Evolutionary conservation across 2,329 filamentous ascomycete species (phyloP), one percentile per base, ranked within the genome.

Genomic region (Aureobasidium sp.): DNA sequence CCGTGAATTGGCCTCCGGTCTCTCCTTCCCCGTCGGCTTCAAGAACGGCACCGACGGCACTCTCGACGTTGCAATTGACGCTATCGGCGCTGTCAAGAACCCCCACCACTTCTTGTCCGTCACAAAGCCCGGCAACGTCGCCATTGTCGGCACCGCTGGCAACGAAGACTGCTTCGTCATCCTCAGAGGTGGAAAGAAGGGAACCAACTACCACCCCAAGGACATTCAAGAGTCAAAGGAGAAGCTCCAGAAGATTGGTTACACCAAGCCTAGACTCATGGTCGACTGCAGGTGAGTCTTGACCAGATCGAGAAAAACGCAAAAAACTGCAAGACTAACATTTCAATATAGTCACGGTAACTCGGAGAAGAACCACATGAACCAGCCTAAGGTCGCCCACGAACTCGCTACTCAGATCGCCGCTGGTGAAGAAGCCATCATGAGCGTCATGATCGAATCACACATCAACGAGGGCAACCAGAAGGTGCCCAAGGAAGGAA

Each of bases 401-500:
- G 83, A 81, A 11, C 75, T 99, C 62, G 91, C 90, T 1, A 86
- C 89, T 70, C 94, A 99, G 78, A 89, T 99, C 63, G 82, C 87
- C 61, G 84, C 83, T 62, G 94, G 94, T 39, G 93, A 97, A 78
- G 83, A 83, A 3, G 88, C 81, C 53, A 94, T 99, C 71, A 93
- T 97, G 85, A 94, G 94, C 70, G 90, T 97, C 63, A 99, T 99
- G 94, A 96, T 99, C 70, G 94, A 99, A 81, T 95, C 90, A 76
- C 90, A 97, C 76, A 95, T 97, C 77, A 88, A 93, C 70, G 93
- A 97, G 78, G 92, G 89, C 88, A 74, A 70, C 76, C 94, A 99
- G 75, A 97, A 97, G 76, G 90, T 97, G 3, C 90, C 92, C 37
- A 81, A 86, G 61, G 90, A 96, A 77, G 93, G 92, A 71, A 91